A percentile compares a stretch with the other conserved stretches of the same genome.
These are phyloP conservation scores for Globisporangium rhizosaccharum DNA, from an alignment of 352 stramenopile species.

Conservation along the genomic window DNA sequence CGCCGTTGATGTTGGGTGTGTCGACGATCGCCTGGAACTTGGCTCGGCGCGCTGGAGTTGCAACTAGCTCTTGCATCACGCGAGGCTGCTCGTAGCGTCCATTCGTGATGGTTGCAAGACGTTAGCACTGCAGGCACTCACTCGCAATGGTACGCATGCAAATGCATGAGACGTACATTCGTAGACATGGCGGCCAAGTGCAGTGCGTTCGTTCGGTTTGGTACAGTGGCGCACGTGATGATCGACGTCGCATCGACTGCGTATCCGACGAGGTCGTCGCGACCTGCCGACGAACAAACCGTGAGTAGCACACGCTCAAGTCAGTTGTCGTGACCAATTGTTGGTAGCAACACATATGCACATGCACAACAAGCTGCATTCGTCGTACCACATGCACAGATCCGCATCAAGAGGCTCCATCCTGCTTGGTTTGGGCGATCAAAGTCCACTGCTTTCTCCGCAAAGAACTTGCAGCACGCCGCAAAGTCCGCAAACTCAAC, in stretches of 20 bases:
- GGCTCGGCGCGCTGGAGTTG: slow-evolving; percentile 30
- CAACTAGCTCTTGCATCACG: slow-evolving; percentile 52
- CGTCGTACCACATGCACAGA: slow-evolving; percentile 56
- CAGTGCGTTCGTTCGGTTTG: slow-evolving; percentile 71
- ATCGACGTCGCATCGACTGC: slow-evolving; percentile 55
- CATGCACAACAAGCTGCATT: neutral
- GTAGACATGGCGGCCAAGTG: slow-evolving; percentile 72
- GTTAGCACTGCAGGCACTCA: neutral
- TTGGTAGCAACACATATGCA: neutral
- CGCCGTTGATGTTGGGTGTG: slow-evolving; percentile 59
- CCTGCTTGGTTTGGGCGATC: slow-evolving; percentile 49
- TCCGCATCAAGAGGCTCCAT: slow-evolving; percentile 80
- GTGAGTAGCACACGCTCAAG: neutral
- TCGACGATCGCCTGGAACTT: slow-evolving; percentile 54
- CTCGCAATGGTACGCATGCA: neutral
- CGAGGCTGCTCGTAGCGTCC: slow-evolving; percentile 25
- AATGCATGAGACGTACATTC: slow-evolving; percentile 31
- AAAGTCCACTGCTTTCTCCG: slow-evolving; percentile 54
- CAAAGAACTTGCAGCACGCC: slow-evolving; percentile 53
- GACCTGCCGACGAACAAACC: slow-evolving; percentile 24
- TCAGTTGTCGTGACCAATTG: neutral
- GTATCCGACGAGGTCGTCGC: slow-evolving; percentile 54
- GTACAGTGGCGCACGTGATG: slow-evolving; percentile 42
- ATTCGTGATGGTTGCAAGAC: neutral
- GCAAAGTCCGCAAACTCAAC: slow-evolving; percentile 67